phyloP scores from a whole-genome alignment of 331 rosid genomes.

The Phaseolus coccineus region DNA sequence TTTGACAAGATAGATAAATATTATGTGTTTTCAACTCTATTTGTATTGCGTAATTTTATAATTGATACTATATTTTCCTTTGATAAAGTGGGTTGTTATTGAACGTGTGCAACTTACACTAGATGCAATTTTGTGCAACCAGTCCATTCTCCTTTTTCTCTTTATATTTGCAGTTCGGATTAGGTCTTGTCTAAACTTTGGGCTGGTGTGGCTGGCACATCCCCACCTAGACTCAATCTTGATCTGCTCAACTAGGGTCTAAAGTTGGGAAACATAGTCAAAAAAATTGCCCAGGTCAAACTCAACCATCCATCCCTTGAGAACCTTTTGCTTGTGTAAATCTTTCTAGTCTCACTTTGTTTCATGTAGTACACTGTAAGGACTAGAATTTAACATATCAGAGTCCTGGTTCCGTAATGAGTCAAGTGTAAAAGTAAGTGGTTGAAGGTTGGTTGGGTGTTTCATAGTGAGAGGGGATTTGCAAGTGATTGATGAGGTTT shows the following conservation, averaged over 20 bases:
- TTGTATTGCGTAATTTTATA: background rate
- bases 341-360: conserved; percentile 5
- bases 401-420: background rate
- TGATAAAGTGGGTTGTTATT: background rate
- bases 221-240: conserved; percentile 3
- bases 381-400: conserved; percentile 9
- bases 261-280: background rate
- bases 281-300: conserved; percentile 17
- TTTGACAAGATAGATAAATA: background rate
- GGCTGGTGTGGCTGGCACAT: background rate
- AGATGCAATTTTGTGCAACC: background rate
- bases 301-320: background rate
- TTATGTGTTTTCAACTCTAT: background rate
- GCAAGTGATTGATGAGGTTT: background rate
- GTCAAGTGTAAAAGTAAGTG: conserved; percentile 5
- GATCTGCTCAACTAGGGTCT: background rate
- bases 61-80: conserved; percentile 24
- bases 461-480: conserved; percentile 9
- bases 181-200: conserved; percentile 1
- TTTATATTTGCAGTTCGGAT: background rate
- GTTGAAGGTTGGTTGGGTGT: conserved; percentile 18
- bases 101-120: background rate
- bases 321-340: background rate
- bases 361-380: background rate
- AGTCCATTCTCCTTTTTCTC: conserved; percentile 12